Evolutionary conservation across 176 grass and related monocot genomes (phyloP).

Genomic region (Poa annua): DNA sequence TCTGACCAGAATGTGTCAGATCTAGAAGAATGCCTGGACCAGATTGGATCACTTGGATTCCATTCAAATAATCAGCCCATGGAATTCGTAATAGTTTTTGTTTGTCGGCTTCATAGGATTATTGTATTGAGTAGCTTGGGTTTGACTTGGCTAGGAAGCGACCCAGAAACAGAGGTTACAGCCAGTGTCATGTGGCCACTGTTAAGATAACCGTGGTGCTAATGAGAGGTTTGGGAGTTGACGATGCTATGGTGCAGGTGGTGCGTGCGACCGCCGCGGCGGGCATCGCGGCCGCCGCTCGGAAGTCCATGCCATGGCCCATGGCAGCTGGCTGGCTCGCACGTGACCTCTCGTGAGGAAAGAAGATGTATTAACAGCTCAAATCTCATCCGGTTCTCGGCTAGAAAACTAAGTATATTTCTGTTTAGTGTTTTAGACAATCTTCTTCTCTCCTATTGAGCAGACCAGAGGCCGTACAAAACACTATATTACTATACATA

Average conservation of each 20-base stretch:
- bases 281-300: constrained; percentile 46
- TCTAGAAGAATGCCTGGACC: constrained; percentile 46
- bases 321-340: neutral
- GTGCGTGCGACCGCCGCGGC: constrained; percentile 41
- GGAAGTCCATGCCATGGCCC: constrained; percentile 14
- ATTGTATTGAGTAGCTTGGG: constrained; percentile 31
- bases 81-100: neutral
- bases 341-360: no score
- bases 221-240: neutral
- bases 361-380: no score
- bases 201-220: neutral
- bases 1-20: constrained; percentile 57
- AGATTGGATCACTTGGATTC: constrained; percentile 56
- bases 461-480: no score
- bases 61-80: neutral
- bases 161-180: constrained; percentile 45
- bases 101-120: neutral
- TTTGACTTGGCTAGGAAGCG: constrained; percentile 52
- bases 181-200: neutral
- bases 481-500: no score
- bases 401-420: no score
- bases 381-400: no score
- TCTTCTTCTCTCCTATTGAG: no score
- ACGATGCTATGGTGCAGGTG: constrained; percentile 28
- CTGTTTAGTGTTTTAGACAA: no score